Conservation (phyloP, 305 asterid genomes). For the Coffea humblotiana region DNA sequence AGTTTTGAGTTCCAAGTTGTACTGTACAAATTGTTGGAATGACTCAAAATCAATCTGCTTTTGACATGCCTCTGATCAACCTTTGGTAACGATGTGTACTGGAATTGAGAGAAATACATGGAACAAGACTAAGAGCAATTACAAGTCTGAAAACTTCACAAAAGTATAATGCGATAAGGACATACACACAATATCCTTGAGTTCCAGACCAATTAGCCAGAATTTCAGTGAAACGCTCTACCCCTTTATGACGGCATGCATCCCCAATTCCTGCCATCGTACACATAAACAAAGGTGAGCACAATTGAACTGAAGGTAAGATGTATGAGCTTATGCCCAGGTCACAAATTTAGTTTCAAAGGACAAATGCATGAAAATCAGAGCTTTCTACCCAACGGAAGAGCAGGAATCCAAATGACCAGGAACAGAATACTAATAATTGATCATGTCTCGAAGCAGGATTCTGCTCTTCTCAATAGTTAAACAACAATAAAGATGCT, state of each 20-base stretch:
- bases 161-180: not conserved
- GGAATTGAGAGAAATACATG: not conserved
- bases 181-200: conserved; percentile 85
- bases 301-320: not conserved
- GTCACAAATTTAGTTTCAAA: no score
- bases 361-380: not conserved
- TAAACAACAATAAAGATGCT: not conserved
- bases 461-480: not conserved
- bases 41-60: not conserved
- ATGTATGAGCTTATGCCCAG: no score
- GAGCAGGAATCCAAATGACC: not conserved
- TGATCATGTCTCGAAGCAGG: not conserved
- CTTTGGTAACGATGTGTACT: not conserved
- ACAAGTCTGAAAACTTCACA: not conserved
- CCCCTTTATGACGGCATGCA: conserved; percentile 46
- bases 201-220: conserved; percentile 82
- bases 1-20: not conserved
- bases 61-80: not conserved
- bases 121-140: not conserved
- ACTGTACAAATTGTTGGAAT: not conserved
- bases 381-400: not conserved
- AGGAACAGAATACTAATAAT: not conserved
- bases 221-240: conserved; percentile 55
- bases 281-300: not conserved
- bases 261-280: conserved; percentile 62